phyloP scores from a whole-genome alignment of 768 basidiomycete species.

The Gymnopilus dilepis region DNA sequence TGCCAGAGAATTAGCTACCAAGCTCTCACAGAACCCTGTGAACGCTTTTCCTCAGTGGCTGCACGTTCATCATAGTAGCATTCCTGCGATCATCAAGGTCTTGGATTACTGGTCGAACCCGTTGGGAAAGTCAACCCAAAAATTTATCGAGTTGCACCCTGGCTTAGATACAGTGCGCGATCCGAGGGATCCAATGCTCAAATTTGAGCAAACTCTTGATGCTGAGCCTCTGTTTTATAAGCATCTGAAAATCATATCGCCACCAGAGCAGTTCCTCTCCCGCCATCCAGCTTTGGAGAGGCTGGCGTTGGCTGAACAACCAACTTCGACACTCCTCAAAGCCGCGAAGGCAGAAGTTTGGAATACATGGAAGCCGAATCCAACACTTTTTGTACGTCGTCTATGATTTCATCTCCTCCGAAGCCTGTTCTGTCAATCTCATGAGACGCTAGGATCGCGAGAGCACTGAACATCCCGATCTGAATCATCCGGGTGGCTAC shows the following conservation, averaged over 20 bases:
- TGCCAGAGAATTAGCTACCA: background rate
- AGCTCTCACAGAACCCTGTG: background rate
- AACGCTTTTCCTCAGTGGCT: background rate
- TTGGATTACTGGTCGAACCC: conserved; percentile 22
- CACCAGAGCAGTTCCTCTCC: conserved; percentile 1
- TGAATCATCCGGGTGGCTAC: conserved; percentile 11
- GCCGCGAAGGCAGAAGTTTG: conserved; percentile 16
- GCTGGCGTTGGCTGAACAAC: background rate
- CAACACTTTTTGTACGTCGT: conserved; percentile 25
- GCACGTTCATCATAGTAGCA: conserved; percentile 3
- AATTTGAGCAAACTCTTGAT: background rate
- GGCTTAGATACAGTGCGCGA: background rate
- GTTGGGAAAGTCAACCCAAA: conserved; percentile 16
- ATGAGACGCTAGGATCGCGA: no score
- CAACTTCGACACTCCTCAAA: background rate
- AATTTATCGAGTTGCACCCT: conserved; percentile 9
- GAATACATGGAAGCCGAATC: conserved; percentile 26
- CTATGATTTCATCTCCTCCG: background rate
- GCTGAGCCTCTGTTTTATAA: conserved; percentile 4
- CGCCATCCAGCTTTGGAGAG: conserved; percentile 8
- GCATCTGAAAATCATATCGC: conserved; percentile 4
- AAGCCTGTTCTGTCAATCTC: background rate
- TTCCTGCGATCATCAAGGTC: conserved; percentile 14
- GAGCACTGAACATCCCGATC: conserved; percentile 14
- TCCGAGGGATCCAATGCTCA: background rate